These are phyloP conservation scores for Pascua sp. DNA, from an alignment of 1,284 basidiomycete genomes.

Conservation along the genomic window DNA sequence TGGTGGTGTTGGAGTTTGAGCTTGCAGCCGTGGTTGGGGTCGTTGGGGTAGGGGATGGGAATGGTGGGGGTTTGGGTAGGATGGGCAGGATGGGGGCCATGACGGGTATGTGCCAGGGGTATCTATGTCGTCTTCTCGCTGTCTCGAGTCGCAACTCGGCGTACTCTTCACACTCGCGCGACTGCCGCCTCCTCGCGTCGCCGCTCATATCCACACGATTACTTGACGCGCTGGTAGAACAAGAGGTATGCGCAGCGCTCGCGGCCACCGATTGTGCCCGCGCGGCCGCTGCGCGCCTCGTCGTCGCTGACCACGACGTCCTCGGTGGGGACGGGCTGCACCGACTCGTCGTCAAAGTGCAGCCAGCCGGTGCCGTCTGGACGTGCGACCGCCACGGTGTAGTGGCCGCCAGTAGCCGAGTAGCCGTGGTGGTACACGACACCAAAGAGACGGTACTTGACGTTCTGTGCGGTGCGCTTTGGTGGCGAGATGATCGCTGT, in stretches of 20 bases:
- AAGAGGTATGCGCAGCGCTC: conserved; percentile 72
- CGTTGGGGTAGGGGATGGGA: no score
- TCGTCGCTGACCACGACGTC: conserved; percentile 66
- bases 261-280: conserved; percentile 48
- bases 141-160: no score
- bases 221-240: conserved; percentile 62
- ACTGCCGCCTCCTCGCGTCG: no score
- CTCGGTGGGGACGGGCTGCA: conserved; percentile 70
- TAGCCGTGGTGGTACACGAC: conserved; percentile 92
- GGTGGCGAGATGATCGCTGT: conserved; percentile 63
- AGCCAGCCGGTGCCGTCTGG: conserved; percentile 70
- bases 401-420: conserved; percentile 89
- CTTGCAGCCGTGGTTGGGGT: no score
- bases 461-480: conserved; percentile 53
- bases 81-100: no score
- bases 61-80: no score
- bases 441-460: conserved; percentile 80
- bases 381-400: conserved; percentile 86
- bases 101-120: no score
- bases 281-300: conserved; percentile 56
- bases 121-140: no score
- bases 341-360: conserved; percentile 86
- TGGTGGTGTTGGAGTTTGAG: no score
- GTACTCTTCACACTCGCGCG: no score
- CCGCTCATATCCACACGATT: neutral